phyloP scores from a whole-genome alignment of 257 asterid species.

The Plantago ovata region DNA sequence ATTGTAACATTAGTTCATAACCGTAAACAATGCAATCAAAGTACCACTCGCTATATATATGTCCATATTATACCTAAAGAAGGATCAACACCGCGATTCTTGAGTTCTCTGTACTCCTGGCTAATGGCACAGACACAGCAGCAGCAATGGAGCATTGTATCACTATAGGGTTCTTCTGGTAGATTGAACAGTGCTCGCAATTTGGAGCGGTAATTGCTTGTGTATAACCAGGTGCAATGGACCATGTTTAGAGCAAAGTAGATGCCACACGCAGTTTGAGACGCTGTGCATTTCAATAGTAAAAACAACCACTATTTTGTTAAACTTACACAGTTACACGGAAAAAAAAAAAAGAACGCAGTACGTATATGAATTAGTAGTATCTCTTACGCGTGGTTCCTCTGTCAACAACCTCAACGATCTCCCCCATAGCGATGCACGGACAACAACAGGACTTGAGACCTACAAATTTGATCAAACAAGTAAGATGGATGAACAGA shows the following conservation, averaged over 20 bases:
- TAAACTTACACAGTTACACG: too few species aligned
- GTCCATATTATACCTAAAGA: constrained; percentile 23
- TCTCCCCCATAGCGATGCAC: constrained; percentile 31
- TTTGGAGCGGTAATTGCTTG: constrained; percentile 34
- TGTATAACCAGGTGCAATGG: constrained; percentile 35
- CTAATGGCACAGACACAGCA: constrained; percentile 35
- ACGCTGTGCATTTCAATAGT: constrained; percentile 21
- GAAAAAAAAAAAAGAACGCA: too few species aligned
- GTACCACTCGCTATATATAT: neutral
- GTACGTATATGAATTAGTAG: too few species aligned
- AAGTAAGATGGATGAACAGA: neutral
- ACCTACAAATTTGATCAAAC: constrained; percentile 29
- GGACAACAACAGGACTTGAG: constrained; percentile 33
- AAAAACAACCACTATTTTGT: too few species aligned
- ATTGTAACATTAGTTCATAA: neutral
- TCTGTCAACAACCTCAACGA: constrained; percentile 33
- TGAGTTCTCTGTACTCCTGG: constrained; percentile 42
- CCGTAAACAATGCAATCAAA: neutral
- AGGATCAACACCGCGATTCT: constrained; percentile 33
- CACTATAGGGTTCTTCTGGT: constrained; percentile 33
- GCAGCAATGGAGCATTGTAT: constrained; percentile 29
- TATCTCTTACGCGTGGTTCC: constrained; percentile 29
- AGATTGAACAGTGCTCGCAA: constrained; percentile 28
- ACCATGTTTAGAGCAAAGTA: constrained; percentile 28
- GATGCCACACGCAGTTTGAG: constrained; percentile 23